Base-by-base conservation (phyloP, 306 rosid genomes). In the Quercus wislizeni region DNA sequence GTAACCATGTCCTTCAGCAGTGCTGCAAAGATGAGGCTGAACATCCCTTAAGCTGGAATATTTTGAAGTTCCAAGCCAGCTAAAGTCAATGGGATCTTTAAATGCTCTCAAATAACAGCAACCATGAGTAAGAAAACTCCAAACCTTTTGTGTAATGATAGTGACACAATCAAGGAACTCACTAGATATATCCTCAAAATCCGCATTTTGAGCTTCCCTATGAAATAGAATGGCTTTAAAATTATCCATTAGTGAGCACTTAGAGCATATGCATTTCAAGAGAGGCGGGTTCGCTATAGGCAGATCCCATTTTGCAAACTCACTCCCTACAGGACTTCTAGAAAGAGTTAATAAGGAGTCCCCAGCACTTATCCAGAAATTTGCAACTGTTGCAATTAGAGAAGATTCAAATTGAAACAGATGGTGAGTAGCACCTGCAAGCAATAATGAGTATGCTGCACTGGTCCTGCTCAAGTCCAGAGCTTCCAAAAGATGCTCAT, bases 281-380 rank as follows among this genome's bases (percentile, higher is more conserved):
- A 81, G 19, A 41, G 80, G 79, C 55, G 55, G 75, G 63, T 83
- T 69, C 3, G 83, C 57, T 14, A 15, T 41, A 71, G 81, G 89
- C 56, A 23, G 43, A 83, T 80, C 81, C 55, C 12, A 28, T 41
- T 77, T 76, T 71, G 69, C 76, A 31, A 68, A 15, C 81, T 77
- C 65, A 51, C 76, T 74, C 90, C 93, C 84, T 23, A 59, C 72
- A 6, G 90, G 69, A 84, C 83, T 89, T 84, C 83, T 86, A 71
- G 82, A 78, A 62, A 90, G 90, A 65, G 55, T 81, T 77, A 91
- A 54, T 85, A 89, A 82, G 30, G 97, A 90, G 71, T 91, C 98
- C 38, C 98, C 98, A 8, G 93, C 91, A 70, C 80, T 82, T 1
- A 43, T 79, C 97, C 95, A 93, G 83, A 84, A 93, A 75, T 89